These are phyloP conservation scores for Osmanthus fragrans DNA, from an alignment of 257 asterid genomes.

Conservation along the genomic window DNA sequence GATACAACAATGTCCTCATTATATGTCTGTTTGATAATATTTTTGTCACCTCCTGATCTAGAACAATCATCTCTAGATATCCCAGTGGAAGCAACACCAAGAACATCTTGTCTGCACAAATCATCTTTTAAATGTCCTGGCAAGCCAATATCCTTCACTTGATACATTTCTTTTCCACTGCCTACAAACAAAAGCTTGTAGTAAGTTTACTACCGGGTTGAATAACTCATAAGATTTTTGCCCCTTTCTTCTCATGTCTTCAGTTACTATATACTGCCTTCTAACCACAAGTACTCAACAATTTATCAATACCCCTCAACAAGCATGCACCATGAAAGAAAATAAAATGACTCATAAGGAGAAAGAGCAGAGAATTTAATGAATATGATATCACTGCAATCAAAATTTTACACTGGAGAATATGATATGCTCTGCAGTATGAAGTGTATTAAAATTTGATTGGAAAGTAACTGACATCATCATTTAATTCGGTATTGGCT, in stretches of 20 bases:
- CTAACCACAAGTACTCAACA: background rate
- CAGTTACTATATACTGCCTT: background rate
- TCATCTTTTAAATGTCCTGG: conserved; percentile 34
- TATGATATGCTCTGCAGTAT: background rate
- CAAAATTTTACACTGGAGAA: background rate
- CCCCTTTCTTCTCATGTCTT: background rate
- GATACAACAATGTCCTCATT: conserved; percentile 53
- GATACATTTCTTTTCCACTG: conserved; percentile 25
- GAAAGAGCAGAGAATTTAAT: background rate
- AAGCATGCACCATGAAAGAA: background rate
- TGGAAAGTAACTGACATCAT: background rate
- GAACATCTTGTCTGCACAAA: conserved; percentile 31
- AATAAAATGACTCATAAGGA: background rate
- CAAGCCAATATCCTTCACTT: conserved; percentile 20
- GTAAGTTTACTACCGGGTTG: background rate
- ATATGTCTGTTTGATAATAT: conserved; percentile 32
- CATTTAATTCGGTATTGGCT: background rate
- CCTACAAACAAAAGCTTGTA: conserved; percentile 36
- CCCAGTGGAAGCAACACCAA: conserved; percentile 38
- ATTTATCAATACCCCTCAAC: too few relatives aligned
- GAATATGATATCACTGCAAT: background rate
- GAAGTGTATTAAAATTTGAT: background rate
- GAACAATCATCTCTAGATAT: conserved; percentile 28
- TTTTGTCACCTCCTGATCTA: conserved; percentile 43
- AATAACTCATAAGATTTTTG: background rate